These are phyloP conservation scores for Yamadazyma takamatsuzukensis DNA, from an alignment of 805 yeast species.

Conservation along the genomic window DNA sequence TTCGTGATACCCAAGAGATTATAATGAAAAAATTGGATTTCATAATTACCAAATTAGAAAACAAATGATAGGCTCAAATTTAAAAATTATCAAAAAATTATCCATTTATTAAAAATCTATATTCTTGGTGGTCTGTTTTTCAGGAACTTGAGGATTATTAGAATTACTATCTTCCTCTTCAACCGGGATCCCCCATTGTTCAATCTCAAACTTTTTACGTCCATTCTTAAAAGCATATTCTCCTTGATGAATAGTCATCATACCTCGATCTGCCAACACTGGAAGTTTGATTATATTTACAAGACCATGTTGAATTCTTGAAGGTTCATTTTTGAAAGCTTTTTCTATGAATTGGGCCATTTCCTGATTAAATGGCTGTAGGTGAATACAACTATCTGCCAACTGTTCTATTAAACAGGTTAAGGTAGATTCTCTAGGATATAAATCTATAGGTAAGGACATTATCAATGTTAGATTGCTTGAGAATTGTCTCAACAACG, in stretches of 20 bases:
- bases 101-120: slow-evolving; percentile 26
- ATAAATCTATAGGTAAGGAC: slow-evolving; percentile 63
- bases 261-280: slow-evolving; percentile 67
- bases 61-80: slow-evolving; percentile 1
- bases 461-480: slow-evolving; percentile 47
- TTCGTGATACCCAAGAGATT: slow-evolving; percentile 1
- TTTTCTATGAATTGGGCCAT: slow-evolving; percentile 62
- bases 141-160: slow-evolving; percentile 7
- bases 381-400: slow-evolving; percentile 64
- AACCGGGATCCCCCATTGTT: slow-evolving; percentile 96
- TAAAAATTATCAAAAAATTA: slow-evolving; percentile 1
- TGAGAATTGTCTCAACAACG: slow-evolving; percentile 46
- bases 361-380: slow-evolving; percentile 80
- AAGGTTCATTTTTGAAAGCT: slow-evolving; percentile 68
- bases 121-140: slow-evolving; percentile 28
- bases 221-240: slow-evolving; percentile 89
- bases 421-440: slow-evolving; percentile 49
- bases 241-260: slow-evolving; percentile 68
- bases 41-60: slow-evolving; percentile 4
- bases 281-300: slow-evolving; percentile 75
- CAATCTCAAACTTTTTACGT: slow-evolving; percentile 76
- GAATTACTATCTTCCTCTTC: slow-evolving; percentile 62
- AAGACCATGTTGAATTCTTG: slow-evolving; percentile 81
- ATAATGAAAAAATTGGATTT: slow-evolving; percentile 10
- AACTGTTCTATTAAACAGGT: slow-evolving; percentile 52